Base-by-base conservation (phyloP, 2,329 filamentous ascomycete species). In the Clonostachys solani region DNA sequence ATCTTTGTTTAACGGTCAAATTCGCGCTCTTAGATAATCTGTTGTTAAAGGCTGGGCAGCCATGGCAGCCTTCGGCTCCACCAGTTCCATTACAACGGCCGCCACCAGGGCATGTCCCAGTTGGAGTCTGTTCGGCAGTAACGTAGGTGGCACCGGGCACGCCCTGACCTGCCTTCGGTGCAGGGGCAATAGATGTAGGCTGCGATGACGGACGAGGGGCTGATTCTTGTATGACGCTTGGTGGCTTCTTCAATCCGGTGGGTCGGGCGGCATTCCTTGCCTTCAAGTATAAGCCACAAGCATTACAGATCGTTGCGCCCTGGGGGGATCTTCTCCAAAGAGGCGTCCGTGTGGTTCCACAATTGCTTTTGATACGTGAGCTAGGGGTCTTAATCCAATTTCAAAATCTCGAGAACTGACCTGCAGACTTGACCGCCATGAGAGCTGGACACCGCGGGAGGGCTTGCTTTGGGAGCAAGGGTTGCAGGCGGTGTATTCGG, bases 1-100 rank as follows among this genome's bases (percentile, higher is more conserved):
- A 68, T 46, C 68, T 71, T 53, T 78, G 75, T 51, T 76, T 73
- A 46, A 83, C 72, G 47, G 74, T 84, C 54, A 87, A 81, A 63
- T 87, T 86, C 16, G 88, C 87, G 42, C 83, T 89, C 66, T 96
- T 97, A 34, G 92, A 88, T 37, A 97, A 84, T 46, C 94, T 83
- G 62, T 99, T 99, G 75, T 99, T 99, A 74, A 89, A 99, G 3
- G 94, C 94, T 35, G 94, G 94, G 61, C 94, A 99, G 12, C 94
- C 94, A 63, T 89, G 91, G 65, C 94, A 99, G 17, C 91, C 92
- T 62, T 95, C 89, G 33, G 94, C 91, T 46, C 94, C 94, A 41
- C 94, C 94, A 18, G 94, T 97, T 43, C 94, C 94, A 64, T 99
- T 97, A 65, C 94, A 99, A 49, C 87, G 87, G 37, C 94, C 94